These are phyloP conservation scores for Arabidopsis hybrid DNA, from an alignment of 441 rosid species.

Conservation along the genomic window DNA sequence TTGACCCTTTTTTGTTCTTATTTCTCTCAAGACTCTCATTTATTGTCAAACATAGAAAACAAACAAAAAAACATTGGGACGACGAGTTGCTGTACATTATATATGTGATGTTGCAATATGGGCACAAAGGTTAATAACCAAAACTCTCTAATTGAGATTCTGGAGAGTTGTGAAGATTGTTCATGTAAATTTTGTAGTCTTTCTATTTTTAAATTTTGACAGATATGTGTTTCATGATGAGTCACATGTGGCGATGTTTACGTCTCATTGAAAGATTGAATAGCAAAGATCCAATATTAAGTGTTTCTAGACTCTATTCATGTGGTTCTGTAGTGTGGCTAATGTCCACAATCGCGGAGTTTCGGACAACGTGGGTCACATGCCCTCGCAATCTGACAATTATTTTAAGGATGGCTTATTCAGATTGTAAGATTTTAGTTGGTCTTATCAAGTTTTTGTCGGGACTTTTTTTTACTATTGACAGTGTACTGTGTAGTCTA, in stretches of 20 bases:
- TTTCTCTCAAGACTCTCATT: conserved; percentile 35
- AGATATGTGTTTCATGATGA: conserved; percentile 12
- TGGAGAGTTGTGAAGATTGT: conserved; percentile 11
- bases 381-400: conserved; percentile 44
- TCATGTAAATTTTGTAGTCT: conserved; percentile 18
- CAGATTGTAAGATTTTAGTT: conserved; percentile 31
- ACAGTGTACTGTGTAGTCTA: conserved; percentile 9
- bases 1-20: conserved; percentile 34
- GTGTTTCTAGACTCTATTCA: conserved; percentile 35
- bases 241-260: conserved; percentile 38
- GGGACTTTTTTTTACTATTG: conserved; percentile 17
- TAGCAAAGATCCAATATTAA: conserved; percentile 40
- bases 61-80: conserved; percentile 22
- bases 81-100: conserved; percentile 45
- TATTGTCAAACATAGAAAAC: conserved; percentile 45
- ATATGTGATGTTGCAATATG: conserved; percentile 45
- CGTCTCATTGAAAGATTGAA: conserved; percentile 39
- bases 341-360: conserved; percentile 44
- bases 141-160: conserved; percentile 37
- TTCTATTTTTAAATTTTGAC: conserved; percentile 17
- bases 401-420: conserved; percentile 29
- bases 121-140: conserved; percentile 29
- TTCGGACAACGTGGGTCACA: conserved; percentile 49
- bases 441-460: conserved; percentile 37
- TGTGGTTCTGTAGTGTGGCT: conserved; percentile 39